A percentile compares a stretch with the other conserved stretches of the same genome.
Evolutionary conservation across 2,329 filamentous ascomycete species (phyloP).

Genomic region (Penicillium sp.): DNA sequence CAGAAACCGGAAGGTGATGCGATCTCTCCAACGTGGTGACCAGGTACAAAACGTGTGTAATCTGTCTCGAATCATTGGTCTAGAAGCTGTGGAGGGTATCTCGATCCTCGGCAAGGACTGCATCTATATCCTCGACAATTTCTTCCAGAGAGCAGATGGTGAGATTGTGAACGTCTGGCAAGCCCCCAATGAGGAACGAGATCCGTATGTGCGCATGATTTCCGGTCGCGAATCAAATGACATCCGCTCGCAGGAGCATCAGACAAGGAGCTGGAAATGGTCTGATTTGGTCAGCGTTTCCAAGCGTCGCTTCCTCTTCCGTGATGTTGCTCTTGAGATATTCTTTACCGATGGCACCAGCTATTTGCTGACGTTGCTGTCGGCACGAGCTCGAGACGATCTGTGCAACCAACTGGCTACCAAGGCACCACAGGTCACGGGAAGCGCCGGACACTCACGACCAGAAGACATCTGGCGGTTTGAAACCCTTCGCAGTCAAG

Average conservation of each 20-base stretch:
- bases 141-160: constrained; percentile 90
- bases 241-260: constrained; percentile 64
- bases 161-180: constrained; percentile 98
- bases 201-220: constrained; percentile 93
- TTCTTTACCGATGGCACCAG: constrained; percentile 97
- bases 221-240: constrained; percentile 68
- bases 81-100: constrained; percentile 91
- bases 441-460: constrained; percentile 65
- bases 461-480: constrained; percentile 90
- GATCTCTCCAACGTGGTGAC: constrained; percentile 84
- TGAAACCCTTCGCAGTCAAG: constrained; percentile 71
- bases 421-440: constrained; percentile 77
- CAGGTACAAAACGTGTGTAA: constrained; percentile 93
- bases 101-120: constrained; percentile 88
- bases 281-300: constrained; percentile 91
- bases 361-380: constrained; percentile 84
- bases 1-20: constrained; percentile 97
- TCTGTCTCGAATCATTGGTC: constrained; percentile 85
- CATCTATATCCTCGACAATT: constrained; percentile 92
- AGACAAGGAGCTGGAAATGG: constrained; percentile 90
- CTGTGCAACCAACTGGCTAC: constrained; percentile 71
- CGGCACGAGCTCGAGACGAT: constrained; percentile 70
- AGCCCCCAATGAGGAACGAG: constrained; percentile 85
- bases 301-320: constrained; percentile 90
- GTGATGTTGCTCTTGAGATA: constrained; percentile 92